Evolutionary conservation across 257 asterid genomes (phyloP).

Genomic region (Fraxinus anomala): DNA sequence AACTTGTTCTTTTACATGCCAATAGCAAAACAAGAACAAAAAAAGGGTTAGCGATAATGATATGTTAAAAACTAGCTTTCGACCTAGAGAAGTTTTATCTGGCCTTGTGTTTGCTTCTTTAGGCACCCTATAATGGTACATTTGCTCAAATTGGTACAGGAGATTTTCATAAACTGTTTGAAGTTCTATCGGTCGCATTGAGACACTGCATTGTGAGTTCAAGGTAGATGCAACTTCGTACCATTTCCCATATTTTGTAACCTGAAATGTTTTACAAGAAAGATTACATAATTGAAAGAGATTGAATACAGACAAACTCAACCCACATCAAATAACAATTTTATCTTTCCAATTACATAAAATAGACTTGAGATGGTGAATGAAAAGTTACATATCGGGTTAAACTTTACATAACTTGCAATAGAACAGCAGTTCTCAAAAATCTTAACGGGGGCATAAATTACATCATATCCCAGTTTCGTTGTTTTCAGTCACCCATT

Average conservation of each 20-base stretch:
- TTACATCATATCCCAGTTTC: not conserved
- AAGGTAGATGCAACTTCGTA: constrained; percentile 54
- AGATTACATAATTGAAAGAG: not conserved
- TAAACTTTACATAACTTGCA: not conserved
- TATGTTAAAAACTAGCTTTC: not conserved
- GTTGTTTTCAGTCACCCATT: not conserved
- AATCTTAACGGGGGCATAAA: not conserved
- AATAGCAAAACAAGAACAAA: not conserved
- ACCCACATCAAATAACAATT: not conserved
- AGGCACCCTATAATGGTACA: constrained; percentile 48
- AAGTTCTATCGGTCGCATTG: constrained; percentile 50
- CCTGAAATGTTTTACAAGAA: constrained; percentile 35
- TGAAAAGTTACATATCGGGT: not conserved
- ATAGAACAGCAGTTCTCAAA: not conserved
- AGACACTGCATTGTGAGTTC: constrained; percentile 29
- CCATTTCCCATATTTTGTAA: constrained; percentile 65
- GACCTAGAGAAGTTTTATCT: constrained; percentile 32
- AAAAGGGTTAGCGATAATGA: not conserved
- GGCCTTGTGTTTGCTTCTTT: constrained; percentile 33
- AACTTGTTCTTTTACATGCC: not conserved
- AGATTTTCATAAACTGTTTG: constrained; percentile 52
- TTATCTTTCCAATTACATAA: not conserved
- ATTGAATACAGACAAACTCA: not conserved
- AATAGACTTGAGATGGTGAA: not conserved
- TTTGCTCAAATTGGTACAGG: constrained; percentile 61